These are phyloP conservation scores for Eudorina sp. DNA, from an alignment of 139 green algal genomes.

Conservation along the genomic window DNA sequence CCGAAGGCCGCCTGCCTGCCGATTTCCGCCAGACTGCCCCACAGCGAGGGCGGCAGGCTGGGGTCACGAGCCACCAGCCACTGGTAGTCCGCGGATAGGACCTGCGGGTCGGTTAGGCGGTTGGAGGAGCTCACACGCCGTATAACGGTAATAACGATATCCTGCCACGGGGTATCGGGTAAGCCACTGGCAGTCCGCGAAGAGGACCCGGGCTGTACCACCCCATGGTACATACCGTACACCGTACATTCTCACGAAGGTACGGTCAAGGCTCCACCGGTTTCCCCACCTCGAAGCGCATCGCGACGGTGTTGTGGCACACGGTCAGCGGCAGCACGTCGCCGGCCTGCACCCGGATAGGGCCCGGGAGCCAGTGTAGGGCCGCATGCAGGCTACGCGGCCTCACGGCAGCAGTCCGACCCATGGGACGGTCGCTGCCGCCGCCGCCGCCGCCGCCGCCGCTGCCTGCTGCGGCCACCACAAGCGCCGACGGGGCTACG, in stretches of 20 bases:
- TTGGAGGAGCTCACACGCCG: too few species aligned
- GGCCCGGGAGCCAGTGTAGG: constrained; percentile 82
- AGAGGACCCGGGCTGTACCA: too few species aligned
- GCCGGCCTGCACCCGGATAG: constrained; percentile 69
- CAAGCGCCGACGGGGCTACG: too few species aligned
- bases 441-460: background rate
- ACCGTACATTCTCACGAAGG: too few species aligned
- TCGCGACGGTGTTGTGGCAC: constrained; percentile 39
- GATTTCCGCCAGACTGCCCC: constrained; percentile 70
- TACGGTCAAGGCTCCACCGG: background rate
- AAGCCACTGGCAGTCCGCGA: too few species aligned
- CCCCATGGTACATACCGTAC: too few species aligned
- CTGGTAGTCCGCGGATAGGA: constrained; percentile 50
- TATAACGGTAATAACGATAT: too few species aligned
- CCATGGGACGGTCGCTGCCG: background rate
- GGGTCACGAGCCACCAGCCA: constrained; percentile 61
- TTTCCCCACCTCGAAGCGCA: constrained; percentile 23
- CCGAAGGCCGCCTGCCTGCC: background rate
- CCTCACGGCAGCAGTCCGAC: background rate
- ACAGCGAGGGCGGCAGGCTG: constrained; percentile 76
- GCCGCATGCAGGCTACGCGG: constrained; percentile 50
- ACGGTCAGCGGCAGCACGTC: constrained; percentile 67
- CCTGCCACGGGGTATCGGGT: too few species aligned
- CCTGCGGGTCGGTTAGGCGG: background rate
- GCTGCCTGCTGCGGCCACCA: background rate